A percentile compares a stretch with the other conserved stretches of the same genome.
phyloP scores from a whole-genome alignment of 2,329 filamentous ascomycete genomes.

The Microascus cirrosus region DNA sequence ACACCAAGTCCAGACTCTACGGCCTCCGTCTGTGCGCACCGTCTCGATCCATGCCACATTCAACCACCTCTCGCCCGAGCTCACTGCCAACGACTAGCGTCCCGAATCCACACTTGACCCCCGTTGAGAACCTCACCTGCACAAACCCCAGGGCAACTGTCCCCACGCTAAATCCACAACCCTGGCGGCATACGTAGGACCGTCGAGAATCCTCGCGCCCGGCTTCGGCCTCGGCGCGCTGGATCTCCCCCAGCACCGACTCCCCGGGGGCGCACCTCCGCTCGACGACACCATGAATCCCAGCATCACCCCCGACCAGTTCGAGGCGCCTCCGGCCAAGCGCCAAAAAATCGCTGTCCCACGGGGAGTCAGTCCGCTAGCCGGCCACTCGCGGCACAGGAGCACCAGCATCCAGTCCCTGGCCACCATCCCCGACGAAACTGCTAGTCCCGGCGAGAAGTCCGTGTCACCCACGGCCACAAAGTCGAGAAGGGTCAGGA shows the following conservation, averaged over 20 bases:
- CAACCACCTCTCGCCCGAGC: too few species aligned
- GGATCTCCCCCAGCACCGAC: background rate
- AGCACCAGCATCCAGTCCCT: constrained; percentile 3
- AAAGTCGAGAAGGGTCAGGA: constrained; percentile 79
- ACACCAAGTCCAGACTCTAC: too few species aligned
- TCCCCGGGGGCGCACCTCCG: background rate
- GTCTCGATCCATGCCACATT: too few species aligned
- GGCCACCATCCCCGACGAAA: background rate
- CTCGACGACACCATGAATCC: background rate
- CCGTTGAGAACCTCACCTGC: background rate
- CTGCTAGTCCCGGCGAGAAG: background rate
- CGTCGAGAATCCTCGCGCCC: background rate
- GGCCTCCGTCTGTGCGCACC: too few species aligned
- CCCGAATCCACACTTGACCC: background rate
- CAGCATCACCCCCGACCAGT: background rate
- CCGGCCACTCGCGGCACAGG: background rate
- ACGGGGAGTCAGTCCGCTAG: background rate
- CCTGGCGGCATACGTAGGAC: background rate
- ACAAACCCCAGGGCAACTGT: background rate
- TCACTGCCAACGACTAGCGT: background rate
- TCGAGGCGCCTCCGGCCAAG: background rate
- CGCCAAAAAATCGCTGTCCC: background rate
- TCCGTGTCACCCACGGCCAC: constrained; percentile 2
- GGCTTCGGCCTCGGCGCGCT: background rate
- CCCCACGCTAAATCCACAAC: background rate